phyloP scores from a whole-genome alignment of 2,329 filamentous ascomycete species.

The Colletotrichum aenigma region DNA sequence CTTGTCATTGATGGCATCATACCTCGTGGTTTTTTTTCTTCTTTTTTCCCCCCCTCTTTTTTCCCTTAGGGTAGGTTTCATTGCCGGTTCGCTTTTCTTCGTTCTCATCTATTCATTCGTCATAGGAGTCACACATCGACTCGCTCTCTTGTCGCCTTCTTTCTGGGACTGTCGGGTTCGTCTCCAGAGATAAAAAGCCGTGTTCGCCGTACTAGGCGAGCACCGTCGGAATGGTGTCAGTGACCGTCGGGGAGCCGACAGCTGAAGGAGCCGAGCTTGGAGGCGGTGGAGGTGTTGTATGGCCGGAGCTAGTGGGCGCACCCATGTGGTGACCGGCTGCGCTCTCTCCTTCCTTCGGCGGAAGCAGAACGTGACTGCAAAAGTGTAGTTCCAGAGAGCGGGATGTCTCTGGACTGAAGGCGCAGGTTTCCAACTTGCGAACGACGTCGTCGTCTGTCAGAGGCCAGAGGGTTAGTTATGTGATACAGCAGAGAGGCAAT shows the following conservation, averaged over 20 bases:
- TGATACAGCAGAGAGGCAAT: not conserved
- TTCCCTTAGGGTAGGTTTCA: not conserved
- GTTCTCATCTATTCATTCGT: slow-evolving; percentile 9
- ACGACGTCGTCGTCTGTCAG: slow-evolving; percentile 28
- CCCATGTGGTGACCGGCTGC: slow-evolving; percentile 1
- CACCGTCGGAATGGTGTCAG: not conserved
- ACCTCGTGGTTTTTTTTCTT: not conserved
- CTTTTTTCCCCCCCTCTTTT: not conserved
- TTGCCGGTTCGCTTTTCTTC: not conserved
- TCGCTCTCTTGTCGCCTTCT: not conserved
- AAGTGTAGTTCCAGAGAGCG: slow-evolving; percentile 56
- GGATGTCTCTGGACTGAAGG: slow-evolving; percentile 36
- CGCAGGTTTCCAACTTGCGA: slow-evolving; percentile 27
- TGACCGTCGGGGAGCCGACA: not conserved
- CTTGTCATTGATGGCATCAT: not conserved
- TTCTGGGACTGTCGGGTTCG: not conserved
- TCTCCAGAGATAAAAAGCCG: not conserved
- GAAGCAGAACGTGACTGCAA: slow-evolving; percentile 51
- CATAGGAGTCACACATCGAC: not conserved
- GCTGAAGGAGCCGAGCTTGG: not conserved
- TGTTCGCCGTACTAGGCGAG: not conserved
- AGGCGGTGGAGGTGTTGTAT: slow-evolving; percentile 9
- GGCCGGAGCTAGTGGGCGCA: slow-evolving; percentile 13
- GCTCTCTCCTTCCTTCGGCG: slow-evolving; percentile 22
- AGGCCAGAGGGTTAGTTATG: not conserved